Evolutionary conservation across 2,329 filamentous ascomycete species (phyloP).

Genomic region (Epichloe sp.): DNA sequence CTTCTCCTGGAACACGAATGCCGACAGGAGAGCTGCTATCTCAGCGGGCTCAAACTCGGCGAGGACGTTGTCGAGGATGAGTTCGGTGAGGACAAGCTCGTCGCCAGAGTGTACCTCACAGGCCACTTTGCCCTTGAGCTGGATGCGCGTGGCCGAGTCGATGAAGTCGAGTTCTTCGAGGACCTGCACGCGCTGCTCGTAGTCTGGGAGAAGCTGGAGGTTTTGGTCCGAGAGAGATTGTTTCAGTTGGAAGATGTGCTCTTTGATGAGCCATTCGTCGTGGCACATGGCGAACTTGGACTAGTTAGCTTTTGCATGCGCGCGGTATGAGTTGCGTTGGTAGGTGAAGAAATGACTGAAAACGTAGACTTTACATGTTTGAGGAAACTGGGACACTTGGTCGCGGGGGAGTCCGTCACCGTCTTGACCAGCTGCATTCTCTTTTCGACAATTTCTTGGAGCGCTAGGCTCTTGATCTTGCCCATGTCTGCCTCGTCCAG

Average conservation of each 20-base stretch:
- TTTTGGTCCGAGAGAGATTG: constrained; percentile 92
- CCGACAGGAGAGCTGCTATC: constrained; percentile 84
- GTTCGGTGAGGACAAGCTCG: constrained; percentile 87
- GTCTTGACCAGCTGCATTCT: constrained; percentile 49
- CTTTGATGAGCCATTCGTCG: constrained; percentile 90
- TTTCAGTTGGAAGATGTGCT: constrained; percentile 79
- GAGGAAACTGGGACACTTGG: constrained; percentile 63
- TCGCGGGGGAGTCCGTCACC: constrained; percentile 53
- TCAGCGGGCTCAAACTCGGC: constrained; percentile 93
- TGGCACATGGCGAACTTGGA: constrained; percentile 85
- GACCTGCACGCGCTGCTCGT: constrained; percentile 86
- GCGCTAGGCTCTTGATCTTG: constrained; percentile 67
- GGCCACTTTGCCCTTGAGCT: constrained; percentile 94
- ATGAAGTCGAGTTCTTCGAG: constrained; percentile 87
- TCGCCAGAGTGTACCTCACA: constrained; percentile 97
- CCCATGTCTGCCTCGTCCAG: constrained; percentile 81
- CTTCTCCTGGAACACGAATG: constrained; percentile 97
- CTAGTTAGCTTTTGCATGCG: constrained; percentile 5
- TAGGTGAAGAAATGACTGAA: no score
- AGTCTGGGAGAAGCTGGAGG: constrained; percentile 87
- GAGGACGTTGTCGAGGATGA: constrained; percentile 92
- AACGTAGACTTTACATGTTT: constrained; percentile 58
- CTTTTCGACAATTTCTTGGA: constrained; percentile 68
- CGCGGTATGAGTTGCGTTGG: background rate
- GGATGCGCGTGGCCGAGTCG: constrained; percentile 73